A percentile compares a stretch with the other conserved stretches of the same genome.
Evolutionary conservation across 2,329 filamentous ascomycete species (phyloP).

Genomic region (Aspergillus sp.): DNA sequence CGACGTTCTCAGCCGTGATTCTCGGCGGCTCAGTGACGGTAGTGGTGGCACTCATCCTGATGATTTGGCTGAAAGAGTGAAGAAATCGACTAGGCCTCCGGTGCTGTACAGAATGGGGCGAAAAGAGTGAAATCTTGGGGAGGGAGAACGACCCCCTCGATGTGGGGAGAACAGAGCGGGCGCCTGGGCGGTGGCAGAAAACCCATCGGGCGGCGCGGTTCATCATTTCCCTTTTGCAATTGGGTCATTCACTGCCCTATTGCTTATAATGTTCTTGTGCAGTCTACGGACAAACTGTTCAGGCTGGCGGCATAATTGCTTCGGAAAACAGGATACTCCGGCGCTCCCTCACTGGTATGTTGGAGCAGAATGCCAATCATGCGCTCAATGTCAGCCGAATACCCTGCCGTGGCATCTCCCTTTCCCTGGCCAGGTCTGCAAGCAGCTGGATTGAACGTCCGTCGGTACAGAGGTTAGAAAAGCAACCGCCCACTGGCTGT

Average conservation of each 20-base stretch:
- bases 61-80: not conserved
- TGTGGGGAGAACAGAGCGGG: not conserved
- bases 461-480: too few species aligned
- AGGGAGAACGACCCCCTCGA: not conserved
- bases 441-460: too few species aligned
- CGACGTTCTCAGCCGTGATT: constrained; percentile 83
- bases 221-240: not conserved
- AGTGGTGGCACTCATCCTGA: constrained; percentile 49
- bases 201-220: not conserved
- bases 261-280: not conserved
- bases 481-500: too few species aligned
- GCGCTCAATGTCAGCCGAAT: not conserved
- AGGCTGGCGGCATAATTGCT: not conserved
- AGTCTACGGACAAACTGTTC: too few species aligned
- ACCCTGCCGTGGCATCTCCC: not conserved
- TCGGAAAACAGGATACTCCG: not conserved
- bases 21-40: constrained; percentile 55
- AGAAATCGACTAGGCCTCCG: not conserved
- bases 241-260: not conserved
- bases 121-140: not conserved
- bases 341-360: not conserved
- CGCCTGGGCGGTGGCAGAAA: constrained; percentile 7
- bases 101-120: not conserved
- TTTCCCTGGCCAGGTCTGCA: not conserved
- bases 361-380: not conserved